Evolutionary conservation across 1,284 basidiomycete species (phyloP).

Genomic region (Cutaneotrichosporon dermatis): DNA sequence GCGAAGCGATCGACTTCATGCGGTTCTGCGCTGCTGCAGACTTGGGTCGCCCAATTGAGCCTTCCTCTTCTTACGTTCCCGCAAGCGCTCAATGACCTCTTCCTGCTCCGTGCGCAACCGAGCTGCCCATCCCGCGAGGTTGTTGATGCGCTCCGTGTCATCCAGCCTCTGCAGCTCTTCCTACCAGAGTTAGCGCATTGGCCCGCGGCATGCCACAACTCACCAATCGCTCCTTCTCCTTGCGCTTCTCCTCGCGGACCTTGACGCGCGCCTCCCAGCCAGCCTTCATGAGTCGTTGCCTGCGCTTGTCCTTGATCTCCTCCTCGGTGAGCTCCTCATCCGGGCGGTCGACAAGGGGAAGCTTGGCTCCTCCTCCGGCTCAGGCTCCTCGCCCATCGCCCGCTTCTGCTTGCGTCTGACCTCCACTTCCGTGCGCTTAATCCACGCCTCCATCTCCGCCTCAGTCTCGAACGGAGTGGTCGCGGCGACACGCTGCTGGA

Average conservation of each 20-base stretch:
- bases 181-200: slow-evolving; percentile 33
- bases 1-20: slow-evolving; percentile 93
- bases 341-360: slow-evolving; percentile 88
- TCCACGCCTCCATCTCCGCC: slow-evolving; percentile 61
- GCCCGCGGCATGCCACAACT: slow-evolving; percentile 11
- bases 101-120: slow-evolving; percentile 72
- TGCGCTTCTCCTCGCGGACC: slow-evolving; percentile 81
- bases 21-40: slow-evolving; percentile 90
- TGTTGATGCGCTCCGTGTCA: slow-evolving; percentile 68
- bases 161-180: slow-evolving; percentile 70
- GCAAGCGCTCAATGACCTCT: slow-evolving; percentile 74
- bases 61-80: slow-evolving; percentile 73
- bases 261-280: slow-evolving; percentile 88
- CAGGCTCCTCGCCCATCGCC: slow-evolving; percentile 59
- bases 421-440: slow-evolving; percentile 68
- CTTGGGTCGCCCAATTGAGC: slow-evolving; percentile 82
- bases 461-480: slow-evolving; percentile 68
- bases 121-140: slow-evolving; percentile 67
- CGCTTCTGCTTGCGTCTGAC: slow-evolving; percentile 67
- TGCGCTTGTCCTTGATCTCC: slow-evolving; percentile 87
- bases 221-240: slow-evolving; percentile 63
- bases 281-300: slow-evolving; percentile 88
- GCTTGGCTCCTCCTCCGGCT: slow-evolving; percentile 65
- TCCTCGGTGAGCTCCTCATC: slow-evolving; percentile 94
- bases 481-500: slow-evolving; percentile 54